phyloP scores from a whole-genome alignment of 1,284 basidiomycete species.

The Heterobasidion irregulare region DNA sequence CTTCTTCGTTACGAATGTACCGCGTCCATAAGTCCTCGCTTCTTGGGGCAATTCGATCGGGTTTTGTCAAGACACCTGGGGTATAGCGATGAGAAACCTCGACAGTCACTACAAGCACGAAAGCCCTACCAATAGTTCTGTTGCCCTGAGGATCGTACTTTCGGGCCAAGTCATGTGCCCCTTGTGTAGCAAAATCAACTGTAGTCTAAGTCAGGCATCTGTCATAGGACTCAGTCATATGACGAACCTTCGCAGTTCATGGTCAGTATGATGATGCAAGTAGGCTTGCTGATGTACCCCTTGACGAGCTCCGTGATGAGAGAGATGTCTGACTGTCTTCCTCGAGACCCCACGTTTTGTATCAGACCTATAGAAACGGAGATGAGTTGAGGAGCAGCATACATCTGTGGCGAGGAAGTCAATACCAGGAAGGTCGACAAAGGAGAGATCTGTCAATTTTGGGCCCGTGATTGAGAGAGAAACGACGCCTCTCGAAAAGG shows the following conservation, averaged over 20 bases:
- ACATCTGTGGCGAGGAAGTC: conserved; percentile 50
- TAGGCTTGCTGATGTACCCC: conserved; percentile 53
- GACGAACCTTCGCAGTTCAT: conserved; percentile 63
- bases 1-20: conserved; percentile 49
- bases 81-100: neutral
- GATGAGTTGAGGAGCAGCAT: conserved; percentile 33
- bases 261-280: conserved; percentile 60
- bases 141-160: conserved; percentile 47
- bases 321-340: conserved; percentile 45
- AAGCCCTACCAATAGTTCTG: conserved; percentile 53
- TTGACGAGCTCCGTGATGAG: conserved; percentile 51
- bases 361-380: conserved; percentile 41
- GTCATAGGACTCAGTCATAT: neutral
- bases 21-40: conserved; percentile 50
- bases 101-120: neutral
- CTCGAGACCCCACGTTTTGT: conserved; percentile 40
- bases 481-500: conserved; percentile 54
- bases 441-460: conserved; percentile 34
- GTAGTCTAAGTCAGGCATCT: neutral
- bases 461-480: conserved; percentile 39
- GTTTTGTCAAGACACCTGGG: conserved; percentile 71
- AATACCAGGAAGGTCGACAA: conserved; percentile 43
- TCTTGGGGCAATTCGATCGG: conserved; percentile 56
- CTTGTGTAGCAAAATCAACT: conserved; percentile 73
- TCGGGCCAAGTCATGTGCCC: conserved; percentile 50